These are phyloP conservation scores for Chrysanthemum makinoi DNA, from an alignment of 129 eudicot genomes.

Conservation along the genomic window DNA sequence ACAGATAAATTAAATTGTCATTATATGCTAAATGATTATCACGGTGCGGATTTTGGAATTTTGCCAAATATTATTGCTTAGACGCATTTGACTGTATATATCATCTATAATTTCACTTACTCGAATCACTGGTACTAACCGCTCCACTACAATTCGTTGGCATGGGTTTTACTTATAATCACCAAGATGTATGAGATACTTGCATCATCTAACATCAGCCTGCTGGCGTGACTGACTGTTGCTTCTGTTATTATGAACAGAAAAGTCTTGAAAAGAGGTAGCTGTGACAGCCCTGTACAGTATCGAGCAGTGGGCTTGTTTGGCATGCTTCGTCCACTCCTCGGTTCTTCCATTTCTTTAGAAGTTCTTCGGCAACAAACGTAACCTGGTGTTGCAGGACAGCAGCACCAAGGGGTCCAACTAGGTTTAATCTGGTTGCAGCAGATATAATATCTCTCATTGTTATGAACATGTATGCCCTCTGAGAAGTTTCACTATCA, in stretches of 20 bases:
- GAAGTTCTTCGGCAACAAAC: constrained; percentile 53
- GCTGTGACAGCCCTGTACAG: constrained; percentile 89
- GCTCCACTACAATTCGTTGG: too few relatives aligned
- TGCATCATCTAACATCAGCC: too few relatives aligned
- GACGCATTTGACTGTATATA: too few relatives aligned
- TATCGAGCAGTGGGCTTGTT: constrained; percentile 84
- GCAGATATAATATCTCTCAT: constrained; percentile 88
- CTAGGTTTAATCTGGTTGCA: constrained; percentile 82
- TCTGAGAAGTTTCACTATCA: constrained; percentile 59
- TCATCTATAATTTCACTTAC: too few relatives aligned
- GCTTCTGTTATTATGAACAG: constrained; percentile 55
- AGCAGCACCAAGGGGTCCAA: constrained; percentile 88
- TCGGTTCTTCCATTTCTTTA: constrained; percentile 76
- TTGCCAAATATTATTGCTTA: too few relatives aligned
- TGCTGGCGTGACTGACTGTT: neutral
- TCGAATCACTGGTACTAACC: too few relatives aligned
- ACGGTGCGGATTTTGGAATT: too few relatives aligned
- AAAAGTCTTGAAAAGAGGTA: constrained; percentile 94
- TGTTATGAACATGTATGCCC: constrained; percentile 72
- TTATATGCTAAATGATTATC: too few relatives aligned
- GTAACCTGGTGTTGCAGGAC: constrained; percentile 77
- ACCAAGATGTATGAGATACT: too few relatives aligned
- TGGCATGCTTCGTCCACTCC: constrained; percentile 81
- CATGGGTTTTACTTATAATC: too few relatives aligned
- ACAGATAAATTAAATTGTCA: too few relatives aligned